phyloP scores from a whole-genome alignment of 1,284 basidiomycete genomes.

The Microbotryum saponariae region DNA sequence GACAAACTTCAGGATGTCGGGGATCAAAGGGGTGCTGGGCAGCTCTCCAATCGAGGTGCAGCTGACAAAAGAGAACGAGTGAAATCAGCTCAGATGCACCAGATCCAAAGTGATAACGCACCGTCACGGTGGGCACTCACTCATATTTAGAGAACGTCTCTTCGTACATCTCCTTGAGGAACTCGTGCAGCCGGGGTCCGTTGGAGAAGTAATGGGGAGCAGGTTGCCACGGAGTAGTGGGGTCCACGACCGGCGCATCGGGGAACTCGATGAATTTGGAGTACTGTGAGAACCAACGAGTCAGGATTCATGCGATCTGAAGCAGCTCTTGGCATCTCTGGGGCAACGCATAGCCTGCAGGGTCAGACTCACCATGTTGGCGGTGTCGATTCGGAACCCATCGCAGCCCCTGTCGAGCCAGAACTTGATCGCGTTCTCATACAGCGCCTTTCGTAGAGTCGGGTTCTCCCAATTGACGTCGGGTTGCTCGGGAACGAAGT shows the following conservation, averaged over 20 bases:
- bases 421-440: constrained; percentile 61
- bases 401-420: constrained; percentile 67
- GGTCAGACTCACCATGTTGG: background rate
- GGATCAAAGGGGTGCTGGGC: constrained; percentile 49
- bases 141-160: constrained; percentile 49
- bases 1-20: constrained; percentile 47
- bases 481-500: constrained; percentile 63
- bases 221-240: constrained; percentile 7
- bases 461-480: constrained; percentile 72
- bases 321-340: background rate
- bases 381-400: constrained; percentile 52
- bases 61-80: constrained; percentile 13
- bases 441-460: background rate
- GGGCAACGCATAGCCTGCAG: too few relatives aligned
- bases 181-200: constrained; percentile 60
- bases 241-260: constrained; percentile 35
- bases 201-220: constrained; percentile 3
- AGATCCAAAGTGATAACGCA: too few relatives aligned
- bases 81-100: background rate
- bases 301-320: background rate
- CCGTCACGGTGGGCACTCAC: constrained; percentile 37
- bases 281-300: constrained; percentile 5
- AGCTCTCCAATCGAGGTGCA: constrained; percentile 62
- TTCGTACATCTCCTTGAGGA: constrained; percentile 57
- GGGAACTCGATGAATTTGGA: constrained; percentile 32